Conservation (phyloP, 208 protist species). For the Tetramitus jugosus region DNA sequence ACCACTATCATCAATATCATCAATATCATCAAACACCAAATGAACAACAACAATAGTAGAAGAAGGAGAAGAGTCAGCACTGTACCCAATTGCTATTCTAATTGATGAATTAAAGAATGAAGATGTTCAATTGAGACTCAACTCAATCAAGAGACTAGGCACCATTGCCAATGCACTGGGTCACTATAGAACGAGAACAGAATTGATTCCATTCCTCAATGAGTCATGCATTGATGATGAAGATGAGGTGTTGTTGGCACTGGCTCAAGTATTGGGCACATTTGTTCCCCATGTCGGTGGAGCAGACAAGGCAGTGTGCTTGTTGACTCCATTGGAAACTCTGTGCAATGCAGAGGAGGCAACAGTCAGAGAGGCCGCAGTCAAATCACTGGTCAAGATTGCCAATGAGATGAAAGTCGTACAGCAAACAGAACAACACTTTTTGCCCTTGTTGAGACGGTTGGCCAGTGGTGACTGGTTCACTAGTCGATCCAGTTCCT, state of each 20-base stretch:
- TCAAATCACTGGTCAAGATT: slow-evolving; percentile 64
- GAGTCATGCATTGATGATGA: slow-evolving; percentile 91
- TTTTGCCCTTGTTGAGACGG: slow-evolving; percentile 68
- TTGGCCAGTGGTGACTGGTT: slow-evolving; percentile 82
- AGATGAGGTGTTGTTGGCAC: slow-evolving; percentile 93
- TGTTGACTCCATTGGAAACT: slow-evolving; percentile 85
- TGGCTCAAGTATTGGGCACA: slow-evolving; percentile 91
- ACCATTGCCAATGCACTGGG: slow-evolving; percentile 92
- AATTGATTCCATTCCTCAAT: slow-evolving; percentile 92
- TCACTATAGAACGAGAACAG: slow-evolving; percentile 81
- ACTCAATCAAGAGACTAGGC: slow-evolving; percentile 87
- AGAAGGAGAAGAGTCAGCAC: no score
- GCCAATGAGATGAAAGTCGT: slow-evolving; percentile 52
- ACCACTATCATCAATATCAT: no score
- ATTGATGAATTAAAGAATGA: slow-evolving; percentile 91
- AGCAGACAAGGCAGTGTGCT: slow-evolving; percentile 61
- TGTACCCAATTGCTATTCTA: slow-evolving; percentile 80
- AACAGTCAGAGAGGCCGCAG: slow-evolving; percentile 89
- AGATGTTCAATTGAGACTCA: slow-evolving; percentile 86
- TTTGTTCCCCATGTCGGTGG: slow-evolving; percentile 93
- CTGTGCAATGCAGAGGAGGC: slow-evolving; percentile 92
- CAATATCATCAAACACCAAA: no score
- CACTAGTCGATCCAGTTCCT: slow-evolving; percentile 83
- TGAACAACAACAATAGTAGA: no score
- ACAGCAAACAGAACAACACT: slow-evolving; percentile 59